Base-by-base conservation (phyloP, 768 basidiomycete species). In the Lactarius indigo region DNA sequence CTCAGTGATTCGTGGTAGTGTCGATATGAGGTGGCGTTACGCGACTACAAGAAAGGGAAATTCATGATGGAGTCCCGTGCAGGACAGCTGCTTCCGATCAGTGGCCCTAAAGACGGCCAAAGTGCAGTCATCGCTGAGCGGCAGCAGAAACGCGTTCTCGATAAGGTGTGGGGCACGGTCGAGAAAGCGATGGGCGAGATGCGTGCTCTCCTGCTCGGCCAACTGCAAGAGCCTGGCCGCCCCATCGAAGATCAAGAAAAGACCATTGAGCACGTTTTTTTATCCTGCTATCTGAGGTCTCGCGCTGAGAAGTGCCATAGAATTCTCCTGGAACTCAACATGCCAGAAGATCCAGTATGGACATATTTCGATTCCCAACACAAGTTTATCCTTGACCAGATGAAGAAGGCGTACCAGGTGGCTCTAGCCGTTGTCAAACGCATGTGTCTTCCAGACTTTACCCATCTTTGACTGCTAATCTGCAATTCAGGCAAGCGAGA, bases 21-120 rank as follows among this genome's bases (percentile, higher is more conserved):
- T 17, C 91, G 91, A 62, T 98, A 96, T 75, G 97, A 98, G 65
- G 86, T 89, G 39, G 96, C 96, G 0, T 81, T 99, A 73, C 86
- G 94, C 23, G 95, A 97, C 71, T 99, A 98, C 81, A 96, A 96
- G 79, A 98, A 97, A 76, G 97, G 96, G 26, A 93, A 94, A 69
- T 88, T 91, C 76, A 80, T 98, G 33, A 83, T 96, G 54, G 91
- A 95, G 73, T 89, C 91, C 10, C 86, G 93, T n/a, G 92, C 95
- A 0, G 90, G 89, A 0, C 94, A 94, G 73, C 80, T 94, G 2
- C 79, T 93, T 2, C 90, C 94, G 2, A 82, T 86, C 23, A 89
- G 85, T 37, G 82, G 81, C 10, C 77, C 82, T 15, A 88, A 87
- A 72, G 88, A 88, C 68, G 83, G 82, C 35, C 81, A 80, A 64